Conservation (phyloP, 257 asterid genomes). For the Cruciata laevipes region DNA sequence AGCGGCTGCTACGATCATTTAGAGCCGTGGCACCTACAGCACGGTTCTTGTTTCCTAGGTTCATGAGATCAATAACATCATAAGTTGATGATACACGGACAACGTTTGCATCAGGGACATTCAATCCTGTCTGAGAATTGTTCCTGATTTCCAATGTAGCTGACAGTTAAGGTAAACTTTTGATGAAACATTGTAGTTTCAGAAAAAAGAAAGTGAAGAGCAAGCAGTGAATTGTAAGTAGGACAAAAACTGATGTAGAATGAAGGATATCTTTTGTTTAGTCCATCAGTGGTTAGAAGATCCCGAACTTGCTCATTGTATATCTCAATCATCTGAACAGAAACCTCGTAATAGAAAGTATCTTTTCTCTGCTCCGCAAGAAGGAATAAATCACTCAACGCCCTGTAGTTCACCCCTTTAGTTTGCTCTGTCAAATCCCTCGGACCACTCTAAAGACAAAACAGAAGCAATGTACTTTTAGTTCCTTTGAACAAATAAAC, state of each 20-base stretch:
- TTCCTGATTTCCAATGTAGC: conserved; percentile 83
- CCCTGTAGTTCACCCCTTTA: conserved; percentile 92
- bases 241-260: conserved; percentile 5
- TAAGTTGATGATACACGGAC: conserved; percentile 40
- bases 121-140: conserved; percentile 87
- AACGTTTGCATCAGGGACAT: conserved; percentile 72
- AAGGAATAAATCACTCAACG: conserved; percentile 70
- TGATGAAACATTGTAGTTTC: background rate
- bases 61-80: conserved; percentile 82
- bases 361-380: conserved; percentile 79
- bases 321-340: conserved; percentile 96
- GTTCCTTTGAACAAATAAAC: conserved; percentile 13
- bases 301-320: conserved; percentile 97
- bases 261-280: conserved; percentile 89
- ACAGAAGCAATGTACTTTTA: conserved; percentile 14
- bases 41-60: conserved; percentile 74
- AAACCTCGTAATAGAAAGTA: conserved; percentile 67
- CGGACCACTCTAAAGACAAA: conserved; percentile 70
- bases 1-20: conserved; percentile 97
- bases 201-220: background rate
- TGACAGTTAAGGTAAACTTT: conserved; percentile 40
- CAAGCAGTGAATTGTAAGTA: conserved; percentile 1
- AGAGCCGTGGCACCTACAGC: conserved; percentile 96
- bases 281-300: conserved; percentile 66
- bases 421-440: conserved; percentile 64